These are phyloP conservation scores for Pseudogymnoascus destructans DNA, from an alignment of 2,329 filamentous ascomycete genomes.

Conservation along the genomic window DNA sequence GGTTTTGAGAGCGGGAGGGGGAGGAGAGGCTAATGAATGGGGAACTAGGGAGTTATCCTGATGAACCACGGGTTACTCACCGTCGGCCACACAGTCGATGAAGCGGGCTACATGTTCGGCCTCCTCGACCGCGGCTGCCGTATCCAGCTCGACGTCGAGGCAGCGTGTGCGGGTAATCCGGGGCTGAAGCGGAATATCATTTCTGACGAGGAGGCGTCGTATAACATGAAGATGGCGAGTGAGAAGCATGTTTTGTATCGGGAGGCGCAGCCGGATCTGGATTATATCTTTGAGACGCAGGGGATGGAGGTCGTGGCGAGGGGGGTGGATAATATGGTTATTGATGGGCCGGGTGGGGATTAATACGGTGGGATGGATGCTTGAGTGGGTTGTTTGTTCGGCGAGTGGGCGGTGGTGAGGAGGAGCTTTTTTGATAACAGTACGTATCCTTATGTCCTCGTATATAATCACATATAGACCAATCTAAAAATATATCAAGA, in stretches of 20 bases:
- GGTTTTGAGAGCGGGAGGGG: neutral
- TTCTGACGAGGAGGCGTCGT: slow-evolving; percentile 41
- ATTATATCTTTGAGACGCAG: slow-evolving; percentile 34
- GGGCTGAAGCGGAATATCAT: slow-evolving; percentile 39
- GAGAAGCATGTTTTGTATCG: slow-evolving; percentile 34
- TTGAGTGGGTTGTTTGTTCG: neutral
- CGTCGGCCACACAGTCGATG: slow-evolving; percentile 59
- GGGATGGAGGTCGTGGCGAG: slow-evolving; percentile 22
- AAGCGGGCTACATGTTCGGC: slow-evolving; percentile 58
- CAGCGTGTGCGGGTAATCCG: slow-evolving; percentile 39
- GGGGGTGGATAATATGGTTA: slow-evolving; percentile 21
- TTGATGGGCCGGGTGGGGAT: slow-evolving; percentile 15
- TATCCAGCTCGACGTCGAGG: slow-evolving; percentile 55
- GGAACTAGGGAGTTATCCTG: slow-evolving; percentile 42
- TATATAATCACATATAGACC: neutral
- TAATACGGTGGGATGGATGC: neutral
- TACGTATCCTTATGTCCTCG: neutral
- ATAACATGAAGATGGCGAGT: slow-evolving; percentile 38
- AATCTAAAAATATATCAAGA: neutral
- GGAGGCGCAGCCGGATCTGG: slow-evolving; percentile 35
- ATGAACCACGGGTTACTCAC: slow-evolving; percentile 62
- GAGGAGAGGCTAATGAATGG: neutral
- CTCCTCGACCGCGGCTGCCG: slow-evolving; percentile 56
- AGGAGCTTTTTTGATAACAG: neutral
- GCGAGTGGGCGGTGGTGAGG: neutral